Evolutionary conservation across 2,329 filamentous ascomycete species (phyloP), one percentile per base, ranked within the genome.

Genomic region (Orbilia brochopaga): DNA sequence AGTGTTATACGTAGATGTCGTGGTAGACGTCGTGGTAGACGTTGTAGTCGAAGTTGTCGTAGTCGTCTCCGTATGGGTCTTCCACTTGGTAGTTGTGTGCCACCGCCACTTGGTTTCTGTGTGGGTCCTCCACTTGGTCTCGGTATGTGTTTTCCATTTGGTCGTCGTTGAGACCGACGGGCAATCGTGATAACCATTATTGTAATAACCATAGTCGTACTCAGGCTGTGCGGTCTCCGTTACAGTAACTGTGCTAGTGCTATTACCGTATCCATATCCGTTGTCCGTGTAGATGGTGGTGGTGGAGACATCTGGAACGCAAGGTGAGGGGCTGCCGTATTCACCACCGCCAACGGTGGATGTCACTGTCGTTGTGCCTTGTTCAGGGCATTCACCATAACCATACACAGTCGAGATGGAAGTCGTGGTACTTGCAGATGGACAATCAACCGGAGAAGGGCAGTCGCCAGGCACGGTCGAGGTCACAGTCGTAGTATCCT

Each of bases 11-110:
- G 53, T 65, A 7, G 51, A 19, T n/a, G 55, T 67, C 35, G 24
- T 48, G 21, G 57, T 69, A 15, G 42, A 37, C 10, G 64, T 61
- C 6, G 37, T 54, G 11, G 55, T 60, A 2, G 23, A 21, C 11
- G 56, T 61, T 37, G 37, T 23, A 1, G 53, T 67, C 23, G 19
- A n/a, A 1, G 64, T 61, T 15, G 48, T 27, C n/a, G 54, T 60
- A 4, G 21, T 27, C 5, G 64, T 69, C 19, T 30, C 23, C 5
- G 52, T 69, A 17, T 58, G n/a, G 1, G 51, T 62, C 24, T 37
- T n/a, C 4, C 27, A 51, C 32, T 69, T 56, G 1, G 65, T 63
- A n/a, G 24, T n/a, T 2, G 64, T 69, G n/a, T n/a, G n/a, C n/a
- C n/a, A n/a, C n/a, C n/a, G n/a, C n/a, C n/a, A n/a, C 48, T 67